Evolutionary conservation across 2,329 filamentous ascomycete species (phyloP), one percentile per base, ranked within the genome.

Genomic region (Chrysosporium keratinophilum): DNA sequence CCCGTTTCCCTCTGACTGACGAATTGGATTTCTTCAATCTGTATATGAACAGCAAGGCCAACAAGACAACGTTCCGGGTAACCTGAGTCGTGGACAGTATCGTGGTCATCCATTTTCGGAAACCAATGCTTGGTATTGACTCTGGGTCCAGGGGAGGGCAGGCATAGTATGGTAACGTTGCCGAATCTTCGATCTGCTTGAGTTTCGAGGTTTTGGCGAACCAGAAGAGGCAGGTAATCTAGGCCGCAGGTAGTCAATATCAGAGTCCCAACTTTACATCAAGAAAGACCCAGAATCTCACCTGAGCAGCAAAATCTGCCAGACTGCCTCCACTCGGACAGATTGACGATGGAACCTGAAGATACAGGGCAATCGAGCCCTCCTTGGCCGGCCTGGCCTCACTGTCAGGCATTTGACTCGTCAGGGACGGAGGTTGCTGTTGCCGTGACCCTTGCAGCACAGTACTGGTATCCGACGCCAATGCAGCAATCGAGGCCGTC

Each of bases 171-270:
- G 72, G 65, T 7, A 69, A 68, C 37, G 70, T 69, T 5, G 80
- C 72, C 9, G 42, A 19, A 14, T 82, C 80, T 65, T 90, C 85
- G 37, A 90, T 87, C 54, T 81, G 78, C 61, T 85, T 80, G 14
- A 97, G 74, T 19, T 85, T 85, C n/a, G 85, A 79, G 42, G 87
- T 85, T 14, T 85, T 86, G 70, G 97, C 90, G 67, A 97, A 97
- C 91, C 93, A 97, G 73, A 97, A 96, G 12, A 98, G 77, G 65
- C 91, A 96, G 11, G 91, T 95, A 70, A 97, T 87, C 87, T 95
- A 63, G 42, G 12, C 2, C 17, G 10, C 19, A 14, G 23, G 39
- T 2, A 55, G 43, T 12, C 15, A 31, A 49, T 49, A 54, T 28
- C 3, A 19, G 41, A 40, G 48, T 49, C 12, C 48, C 34, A 50